These are phyloP conservation scores for Endocalyx cinctus DNA, from an alignment of 2,329 filamentous ascomycete genomes.

Conservation along the genomic window DNA sequence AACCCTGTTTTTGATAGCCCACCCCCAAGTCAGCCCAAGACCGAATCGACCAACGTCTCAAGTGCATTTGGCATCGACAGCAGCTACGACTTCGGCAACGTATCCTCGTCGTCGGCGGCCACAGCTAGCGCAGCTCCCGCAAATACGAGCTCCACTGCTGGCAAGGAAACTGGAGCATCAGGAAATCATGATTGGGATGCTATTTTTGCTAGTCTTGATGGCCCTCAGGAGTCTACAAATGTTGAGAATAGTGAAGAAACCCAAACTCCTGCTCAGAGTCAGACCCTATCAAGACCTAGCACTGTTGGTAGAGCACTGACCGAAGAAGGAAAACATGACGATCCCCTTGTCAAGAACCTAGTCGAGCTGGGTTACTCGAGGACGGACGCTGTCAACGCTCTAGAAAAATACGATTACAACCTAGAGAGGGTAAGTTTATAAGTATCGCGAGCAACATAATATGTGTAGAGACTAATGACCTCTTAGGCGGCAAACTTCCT, in stretches of 20 bases:
- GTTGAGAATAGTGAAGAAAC: conserved; percentile 20
- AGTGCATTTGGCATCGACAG: conserved; percentile 49
- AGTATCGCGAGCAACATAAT: background rate
- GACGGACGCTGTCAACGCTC: conserved; percentile 66
- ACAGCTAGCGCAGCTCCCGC: conserved; percentile 33
- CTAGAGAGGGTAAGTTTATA: conserved; percentile 76
- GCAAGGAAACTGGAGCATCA: conserved; percentile 34
- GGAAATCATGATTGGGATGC: conserved; percentile 86
- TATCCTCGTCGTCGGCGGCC: conserved; percentile 31
- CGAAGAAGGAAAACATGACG: conserved; percentile 75
- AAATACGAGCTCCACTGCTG: conserved; percentile 19
- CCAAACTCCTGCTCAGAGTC: conserved; percentile 19
- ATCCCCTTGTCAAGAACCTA: conserved; percentile 84
- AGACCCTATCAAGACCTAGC: conserved; percentile 18
- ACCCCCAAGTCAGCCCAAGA: conserved; percentile 49
- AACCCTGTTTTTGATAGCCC: conserved; percentile 77
- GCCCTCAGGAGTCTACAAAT: conserved; percentile 32
- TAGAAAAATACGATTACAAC: conserved; percentile 96
- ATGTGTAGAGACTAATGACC: background rate
- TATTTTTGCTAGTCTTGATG: conserved; percentile 79
- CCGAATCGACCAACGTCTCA: conserved; percentile 38
- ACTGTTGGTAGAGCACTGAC: conserved; percentile 62
- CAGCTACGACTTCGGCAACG: conserved; percentile 55
- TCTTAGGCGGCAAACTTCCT: conserved; percentile 54
- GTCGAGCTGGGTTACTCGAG: conserved; percentile 85